Evolutionary conservation across 78 protist genomes (phyloP).

Genomic region (Creolimax fragrantissima): DNA sequence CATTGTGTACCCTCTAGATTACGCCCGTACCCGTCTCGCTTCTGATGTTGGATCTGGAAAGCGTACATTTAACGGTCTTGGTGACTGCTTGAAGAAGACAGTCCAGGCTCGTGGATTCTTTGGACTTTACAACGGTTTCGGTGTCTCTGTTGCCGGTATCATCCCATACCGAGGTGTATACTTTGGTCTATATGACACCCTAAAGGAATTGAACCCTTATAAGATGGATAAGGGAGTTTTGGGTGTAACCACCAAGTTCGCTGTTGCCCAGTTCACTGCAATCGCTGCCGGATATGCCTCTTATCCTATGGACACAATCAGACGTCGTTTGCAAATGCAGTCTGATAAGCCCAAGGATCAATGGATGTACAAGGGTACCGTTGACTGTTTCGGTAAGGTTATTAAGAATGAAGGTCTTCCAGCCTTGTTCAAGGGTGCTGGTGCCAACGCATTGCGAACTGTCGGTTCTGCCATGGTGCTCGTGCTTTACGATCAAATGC

Average conservation of each 20-base stretch:
- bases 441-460: conserved; percentile 85
- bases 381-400: conserved; percentile 73
- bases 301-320: conserved; percentile 95
- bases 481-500: conserved; percentile 80
- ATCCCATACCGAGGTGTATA: conserved; percentile 87
- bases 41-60: conserved; percentile 61
- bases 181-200: conserved; percentile 90
- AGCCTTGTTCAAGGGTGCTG: conserved; percentile 95
- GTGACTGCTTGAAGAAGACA: conserved; percentile 71
- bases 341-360: conserved; percentile 58
- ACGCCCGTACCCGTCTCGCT: conserved; percentile 95
- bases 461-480: conserved; percentile 86
- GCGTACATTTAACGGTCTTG: conserved; percentile 89
- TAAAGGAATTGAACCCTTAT: conserved; percentile 46
- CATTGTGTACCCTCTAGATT: conserved; percentile 94
- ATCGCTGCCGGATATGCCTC: conserved; percentile 75
- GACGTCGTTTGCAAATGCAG: conserved; percentile 88
- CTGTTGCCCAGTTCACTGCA: conserved; percentile 57
- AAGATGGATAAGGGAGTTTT: conserved; percentile 22
- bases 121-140: conserved; percentile 93
- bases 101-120: conserved; percentile 47
- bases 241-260: conserved; percentile 27
- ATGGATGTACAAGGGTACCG: conserved; percentile 62
- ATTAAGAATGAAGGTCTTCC: conserved; percentile 65
- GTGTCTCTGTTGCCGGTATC: conserved; percentile 84